Base-by-base conservation (phyloP, 2,329 filamentous ascomycete genomes). In the Xylaria sp. region DNA sequence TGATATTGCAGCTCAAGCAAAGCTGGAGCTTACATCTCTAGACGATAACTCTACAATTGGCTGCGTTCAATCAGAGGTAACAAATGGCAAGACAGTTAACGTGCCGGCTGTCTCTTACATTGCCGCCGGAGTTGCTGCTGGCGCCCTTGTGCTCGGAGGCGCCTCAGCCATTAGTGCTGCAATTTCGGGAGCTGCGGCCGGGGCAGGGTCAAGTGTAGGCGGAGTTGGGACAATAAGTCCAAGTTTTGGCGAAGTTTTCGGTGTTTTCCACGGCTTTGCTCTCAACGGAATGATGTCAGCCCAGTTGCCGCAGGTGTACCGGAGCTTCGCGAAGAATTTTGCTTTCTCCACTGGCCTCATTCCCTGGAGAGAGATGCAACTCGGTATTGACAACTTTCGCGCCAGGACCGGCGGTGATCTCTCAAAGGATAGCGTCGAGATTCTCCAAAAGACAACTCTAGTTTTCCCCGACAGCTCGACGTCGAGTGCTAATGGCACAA, bases 231-330 rank as follows among this genome's bases (percentile, higher is more conserved):
- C 91, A 12, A 84, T 91, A 50, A 96, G 93, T 75, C 96, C 96
- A 32, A 93, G 91, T 63, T 98, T 98, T 79, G 87, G 86, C 54
- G 93, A 98, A 77, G 90, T 97, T 57, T 87, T 97, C 74, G 90
- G 91, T 70, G 97, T 93, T 89, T 97, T 98, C 81, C 94, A 98
- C 81, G 91, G 92, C 59, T 92, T 98, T 86, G 94, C 96, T 34
- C 92, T 96, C 84, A 98, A 96, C 81, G 94, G 96, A 73, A 98
- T 98, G 96, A 86, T 97, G 79, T 97, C 93, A 69, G 94, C 97
- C 75, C 89, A 91, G 75, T 94, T 97, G 74, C 96, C 96, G 3
- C 85, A 89, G 44, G 90, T 98, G 46, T 98, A 98, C 83, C 89
- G 91, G 74, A 95, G 90, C 79, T 99, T 97, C 81, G 85, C 92